phyloP scores from a whole-genome alignment of 225 moss, liverwort and hornwort species.

The Thuidium tamariscinum region DNA sequence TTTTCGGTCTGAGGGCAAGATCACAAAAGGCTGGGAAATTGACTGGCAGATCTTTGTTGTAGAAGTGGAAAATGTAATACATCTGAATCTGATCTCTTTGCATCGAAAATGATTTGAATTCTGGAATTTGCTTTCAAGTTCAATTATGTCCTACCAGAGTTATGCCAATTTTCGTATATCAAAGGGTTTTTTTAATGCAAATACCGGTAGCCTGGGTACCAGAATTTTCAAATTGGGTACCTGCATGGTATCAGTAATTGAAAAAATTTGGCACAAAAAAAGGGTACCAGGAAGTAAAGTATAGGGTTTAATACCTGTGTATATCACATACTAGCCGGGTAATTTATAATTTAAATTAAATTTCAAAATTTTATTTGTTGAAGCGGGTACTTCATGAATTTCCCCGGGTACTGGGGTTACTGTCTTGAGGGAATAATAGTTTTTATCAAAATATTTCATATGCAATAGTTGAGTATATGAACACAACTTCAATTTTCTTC shows the following conservation, averaged over 20 bases:
- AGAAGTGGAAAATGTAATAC: neutral
- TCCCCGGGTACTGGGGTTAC: neutral
- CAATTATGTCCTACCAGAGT: neutral
- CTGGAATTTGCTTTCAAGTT: neutral
- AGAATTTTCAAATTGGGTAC: neutral
- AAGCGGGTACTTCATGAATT: neutral
- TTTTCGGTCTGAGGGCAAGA: neutral
- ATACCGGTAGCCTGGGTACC: neutral
- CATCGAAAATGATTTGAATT: neutral
- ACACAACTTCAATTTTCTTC: neutral
- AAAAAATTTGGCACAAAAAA: neutral
- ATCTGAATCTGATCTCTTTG: neutral
- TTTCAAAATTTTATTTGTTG: neutral
- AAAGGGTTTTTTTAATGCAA: neutral
- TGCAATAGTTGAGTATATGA: neutral
- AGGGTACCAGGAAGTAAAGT: neutral
- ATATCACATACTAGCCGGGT: too few species aligned
- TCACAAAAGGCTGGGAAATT: neutral
- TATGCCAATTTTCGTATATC: neutral
- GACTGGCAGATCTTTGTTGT: neutral
- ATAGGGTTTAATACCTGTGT: neutral
- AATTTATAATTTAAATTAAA: neutral
- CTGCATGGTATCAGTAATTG: neutral
- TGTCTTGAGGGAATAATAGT: too few species aligned
- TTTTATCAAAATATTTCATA: neutral